Evolutionary conservation across 495 filamentous ascomycete species (phyloP).

Genomic region (Aspergillus mulundensis): DNA sequence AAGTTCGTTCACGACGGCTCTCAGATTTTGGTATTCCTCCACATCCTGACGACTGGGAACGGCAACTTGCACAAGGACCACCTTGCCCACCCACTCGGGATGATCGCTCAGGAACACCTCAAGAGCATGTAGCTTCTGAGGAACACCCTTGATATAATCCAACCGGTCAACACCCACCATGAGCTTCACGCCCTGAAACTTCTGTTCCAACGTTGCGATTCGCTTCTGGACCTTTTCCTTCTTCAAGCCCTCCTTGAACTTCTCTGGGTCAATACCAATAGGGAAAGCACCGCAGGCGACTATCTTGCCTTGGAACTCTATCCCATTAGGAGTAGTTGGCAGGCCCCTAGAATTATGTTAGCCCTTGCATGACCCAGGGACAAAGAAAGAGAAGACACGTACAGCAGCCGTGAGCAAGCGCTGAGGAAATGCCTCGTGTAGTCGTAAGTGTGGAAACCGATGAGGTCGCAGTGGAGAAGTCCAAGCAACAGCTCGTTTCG

Average conservation of each 20-base stretch:
- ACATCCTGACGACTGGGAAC: slow-evolving; percentile 93
- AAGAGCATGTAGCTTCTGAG: slow-evolving; percentile 91
- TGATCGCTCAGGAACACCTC: slow-evolving; percentile 96
- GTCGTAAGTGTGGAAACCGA: slow-evolving; percentile 96
- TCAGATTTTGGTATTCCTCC: slow-evolving; percentile 94
- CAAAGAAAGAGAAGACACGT: slow-evolving; percentile 28
- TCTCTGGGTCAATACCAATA: slow-evolving; percentile 95
- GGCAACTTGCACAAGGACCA: slow-evolving; percentile 95
- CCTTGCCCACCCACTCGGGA: slow-evolving; percentile 95
- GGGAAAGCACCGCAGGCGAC: slow-evolving; percentile 90
- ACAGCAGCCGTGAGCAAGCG: slow-evolving; percentile 86
- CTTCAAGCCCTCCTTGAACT: slow-evolving; percentile 83
- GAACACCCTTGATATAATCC: slow-evolving; percentile 97
- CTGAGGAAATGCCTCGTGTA: slow-evolving; percentile 94
- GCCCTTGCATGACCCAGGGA: neutral
- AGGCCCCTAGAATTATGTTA: slow-evolving; percentile 50
- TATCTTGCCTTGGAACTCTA: slow-evolving; percentile 78
- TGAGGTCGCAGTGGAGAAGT: slow-evolving; percentile 83
- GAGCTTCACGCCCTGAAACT: slow-evolving; percentile 92
- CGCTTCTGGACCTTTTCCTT: slow-evolving; percentile 82
- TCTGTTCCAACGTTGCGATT: slow-evolving; percentile 77
- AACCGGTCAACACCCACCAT: slow-evolving; percentile 95
- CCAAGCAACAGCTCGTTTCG: slow-evolving; percentile 82
- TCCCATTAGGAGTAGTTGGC: slow-evolving; percentile 80
- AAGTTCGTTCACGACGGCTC: slow-evolving; percentile 90